Conservation (phyloP, 805 yeast species). For the Metschnikowia rubicola region DNA sequence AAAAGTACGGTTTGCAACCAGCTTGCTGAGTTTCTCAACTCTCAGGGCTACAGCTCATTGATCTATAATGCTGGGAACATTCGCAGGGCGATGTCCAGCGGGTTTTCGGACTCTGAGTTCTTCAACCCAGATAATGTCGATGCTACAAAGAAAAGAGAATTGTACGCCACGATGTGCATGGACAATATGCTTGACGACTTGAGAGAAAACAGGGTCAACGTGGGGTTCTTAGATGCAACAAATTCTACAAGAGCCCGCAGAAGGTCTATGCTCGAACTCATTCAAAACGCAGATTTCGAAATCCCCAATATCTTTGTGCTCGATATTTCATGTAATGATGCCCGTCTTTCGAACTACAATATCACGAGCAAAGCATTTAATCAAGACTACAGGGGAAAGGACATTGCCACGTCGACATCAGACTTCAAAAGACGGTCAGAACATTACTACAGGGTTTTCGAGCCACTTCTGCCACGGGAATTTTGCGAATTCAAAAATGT, state of each 20-base stretch:
- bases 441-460: slow-evolving; percentile 41
- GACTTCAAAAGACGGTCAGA: slow-evolving; percentile 59
- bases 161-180: slow-evolving; percentile 34
- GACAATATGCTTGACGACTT: slow-evolving; percentile 31
- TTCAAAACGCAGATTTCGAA: slow-evolving; percentile 20
- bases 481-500: slow-evolving; percentile 9
- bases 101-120: slow-evolving; percentile 31
- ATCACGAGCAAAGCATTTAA: slow-evolving; percentile 62
- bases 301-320: slow-evolving; percentile 46
- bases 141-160: slow-evolving; percentile 32
- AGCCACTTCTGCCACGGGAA: slow-evolving; percentile 15
- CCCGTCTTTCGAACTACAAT: slow-evolving; percentile 51
- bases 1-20: slow-evolving; percentile 38
- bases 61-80: slow-evolving; percentile 52
- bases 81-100: slow-evolving; percentile 33
- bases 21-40: slow-evolving; percentile 19
- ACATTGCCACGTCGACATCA: slow-evolving; percentile 48
- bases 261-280: slow-evolving; percentile 26
- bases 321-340: slow-evolving; percentile 58
- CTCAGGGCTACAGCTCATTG: slow-evolving; percentile 10
- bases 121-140: slow-evolving; percentile 35
- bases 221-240: slow-evolving; percentile 44
- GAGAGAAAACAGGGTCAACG: slow-evolving; percentile 22
- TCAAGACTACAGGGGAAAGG: slow-evolving; percentile 54
- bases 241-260: slow-evolving; percentile 38